These are phyloP conservation scores for Cytospora paraplurivora DNA, from an alignment of 2,329 filamentous ascomycete genomes.

Conservation along the genomic window DNA sequence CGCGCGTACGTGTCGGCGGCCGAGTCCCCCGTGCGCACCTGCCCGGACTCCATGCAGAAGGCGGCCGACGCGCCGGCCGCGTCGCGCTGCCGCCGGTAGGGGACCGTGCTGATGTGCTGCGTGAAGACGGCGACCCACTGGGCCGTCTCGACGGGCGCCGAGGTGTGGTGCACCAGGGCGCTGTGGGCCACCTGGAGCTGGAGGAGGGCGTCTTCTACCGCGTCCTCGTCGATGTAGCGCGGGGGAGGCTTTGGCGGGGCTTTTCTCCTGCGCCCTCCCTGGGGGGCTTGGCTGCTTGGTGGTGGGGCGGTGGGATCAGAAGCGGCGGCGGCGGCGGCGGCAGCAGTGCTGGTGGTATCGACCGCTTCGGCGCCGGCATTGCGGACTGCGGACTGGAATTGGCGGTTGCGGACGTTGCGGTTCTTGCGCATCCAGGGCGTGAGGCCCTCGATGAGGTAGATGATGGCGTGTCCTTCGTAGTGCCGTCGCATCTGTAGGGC, in stretches of 20 bases:
- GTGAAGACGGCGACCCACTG: slow-evolving; percentile 75
- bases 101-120: slow-evolving; percentile 75
- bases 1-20: slow-evolving; percentile 67
- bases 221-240: slow-evolving; percentile 65
- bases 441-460: slow-evolving; percentile 76
- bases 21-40: slow-evolving; percentile 70
- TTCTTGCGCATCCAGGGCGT: slow-evolving; percentile 69
- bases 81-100: slow-evolving; percentile 63
- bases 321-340: slow-evolving; percentile 32
- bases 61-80: slow-evolving; percentile 53
- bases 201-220: slow-evolving; percentile 70
- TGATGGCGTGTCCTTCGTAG: slow-evolving; percentile 56
- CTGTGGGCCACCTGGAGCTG: slow-evolving; percentile 68
- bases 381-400: slow-evolving; percentile 67
- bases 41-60: slow-evolving; percentile 80
- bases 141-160: slow-evolving; percentile 62
- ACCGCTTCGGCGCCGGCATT: slow-evolving; percentile 42
- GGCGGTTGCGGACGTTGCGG: slow-evolving; percentile 64
- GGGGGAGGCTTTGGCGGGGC: slow-evolving; percentile 40
- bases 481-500: slow-evolving; percentile 55
- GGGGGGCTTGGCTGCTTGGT: slow-evolving; percentile 31
- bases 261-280: slow-evolving; percentile 39
- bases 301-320: slow-evolving; percentile 22
- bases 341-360: slow-evolving; percentile 30
- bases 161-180: slow-evolving; percentile 71